Conservation (phyloP, 169 alveolate genomes). For the Plasmodium malariae region DNA sequence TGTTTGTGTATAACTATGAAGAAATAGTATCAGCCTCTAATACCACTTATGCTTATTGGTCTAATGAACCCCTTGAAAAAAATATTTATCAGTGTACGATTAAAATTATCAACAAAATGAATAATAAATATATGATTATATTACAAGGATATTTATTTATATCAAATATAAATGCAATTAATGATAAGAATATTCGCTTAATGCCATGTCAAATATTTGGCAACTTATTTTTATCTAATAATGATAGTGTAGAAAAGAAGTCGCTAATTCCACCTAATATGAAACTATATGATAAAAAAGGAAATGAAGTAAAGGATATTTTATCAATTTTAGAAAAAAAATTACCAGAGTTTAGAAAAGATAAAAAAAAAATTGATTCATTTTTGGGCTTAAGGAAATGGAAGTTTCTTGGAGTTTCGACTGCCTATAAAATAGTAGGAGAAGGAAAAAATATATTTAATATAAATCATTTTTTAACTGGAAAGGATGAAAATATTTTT, state of each 20-base stretch:
- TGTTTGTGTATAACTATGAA: slow-evolving; percentile 73
- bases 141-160: slow-evolving; percentile 76
- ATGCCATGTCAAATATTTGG: slow-evolving; percentile 73
- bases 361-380: slow-evolving; percentile 63
- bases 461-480: slow-evolving; percentile 68
- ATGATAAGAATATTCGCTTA: slow-evolving; percentile 48
- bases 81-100: slow-evolving; percentile 73
- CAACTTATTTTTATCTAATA: slow-evolving; percentile 63
- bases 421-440: slow-evolving; percentile 76
- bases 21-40: slow-evolving; percentile 55
- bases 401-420: slow-evolving; percentile 65
- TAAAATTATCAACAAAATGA: slow-evolving; percentile 68
- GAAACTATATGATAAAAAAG: slow-evolving; percentile 71
- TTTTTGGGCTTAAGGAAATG: slow-evolving; percentile 69
- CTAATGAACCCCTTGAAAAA: slow-evolving; percentile 15
- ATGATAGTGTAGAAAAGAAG: slow-evolving; percentile 29
- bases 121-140: slow-evolving; percentile 69
- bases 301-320: slow-evolving; percentile 64
- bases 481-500: slow-evolving; percentile 67
- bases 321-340: slow-evolving; percentile 71
- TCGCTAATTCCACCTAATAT: slow-evolving; percentile 61
- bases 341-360: slow-evolving; percentile 62
- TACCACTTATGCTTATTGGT: slow-evolving; percentile 70
- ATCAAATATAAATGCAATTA: slow-evolving; percentile 31
- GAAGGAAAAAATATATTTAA: slow-evolving; percentile 73